Evolutionary conservation across 2,329 filamentous ascomycete species (phyloP).

Genomic region (Epichloe gansuensis): DNA sequence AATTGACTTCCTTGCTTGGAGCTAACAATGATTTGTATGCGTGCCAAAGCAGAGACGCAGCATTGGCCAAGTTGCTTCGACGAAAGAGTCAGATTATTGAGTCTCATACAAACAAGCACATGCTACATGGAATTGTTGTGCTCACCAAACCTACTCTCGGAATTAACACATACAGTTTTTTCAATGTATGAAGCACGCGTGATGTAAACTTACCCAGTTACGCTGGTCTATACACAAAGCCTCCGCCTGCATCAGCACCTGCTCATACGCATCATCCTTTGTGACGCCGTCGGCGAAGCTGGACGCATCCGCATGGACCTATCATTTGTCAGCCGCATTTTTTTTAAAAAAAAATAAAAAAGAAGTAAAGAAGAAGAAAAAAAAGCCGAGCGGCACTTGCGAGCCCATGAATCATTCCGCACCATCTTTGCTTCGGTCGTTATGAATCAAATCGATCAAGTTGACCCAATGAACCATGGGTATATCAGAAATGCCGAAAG

Average conservation of each 20-base stretch:
- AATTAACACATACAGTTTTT: neutral
- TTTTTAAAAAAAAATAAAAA: too few relatives aligned
- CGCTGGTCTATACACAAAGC: constrained; percentile 59
- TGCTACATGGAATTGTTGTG: neutral
- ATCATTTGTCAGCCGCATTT: neutral
- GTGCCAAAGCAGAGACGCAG: constrained; percentile 66
- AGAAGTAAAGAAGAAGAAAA: too few relatives aligned
- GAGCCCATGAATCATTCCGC: neutral
- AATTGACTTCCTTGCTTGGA: constrained; percentile 59
- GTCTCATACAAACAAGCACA: neutral
- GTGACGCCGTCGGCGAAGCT: constrained; percentile 54
- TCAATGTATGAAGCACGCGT: neutral
- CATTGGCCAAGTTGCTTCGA: constrained; percentile 60
- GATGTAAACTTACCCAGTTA: constrained; percentile 55
- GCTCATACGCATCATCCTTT: constrained; percentile 61
- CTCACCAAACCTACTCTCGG: constrained; percentile 12
- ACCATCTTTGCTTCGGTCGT: neutral
- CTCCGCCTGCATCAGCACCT: constrained; percentile 57
- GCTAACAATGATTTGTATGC: constrained; percentile 58
- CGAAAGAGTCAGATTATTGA: neutral
- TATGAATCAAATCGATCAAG: neutral
- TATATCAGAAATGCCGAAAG: neutral
- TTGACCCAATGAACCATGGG: too few relatives aligned
- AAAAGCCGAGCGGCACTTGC: neutral
- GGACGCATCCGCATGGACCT: constrained; percentile 70